Evolutionary conservation across 805 yeast genomes (phyloP).

Genomic region (Myxozyma lipomycoides): DNA sequence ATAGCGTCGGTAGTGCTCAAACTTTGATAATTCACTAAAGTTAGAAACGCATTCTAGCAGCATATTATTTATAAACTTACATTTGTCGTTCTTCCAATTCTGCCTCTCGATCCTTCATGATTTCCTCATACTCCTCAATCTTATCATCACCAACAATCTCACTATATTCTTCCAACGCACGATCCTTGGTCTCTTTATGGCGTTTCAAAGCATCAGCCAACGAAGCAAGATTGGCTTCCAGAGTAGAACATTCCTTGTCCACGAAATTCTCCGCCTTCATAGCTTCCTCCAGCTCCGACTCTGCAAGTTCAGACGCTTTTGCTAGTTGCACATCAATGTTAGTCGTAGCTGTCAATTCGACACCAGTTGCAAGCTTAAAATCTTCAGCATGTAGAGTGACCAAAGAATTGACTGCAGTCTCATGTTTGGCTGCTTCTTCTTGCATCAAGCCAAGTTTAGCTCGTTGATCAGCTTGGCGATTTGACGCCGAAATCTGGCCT

Average conservation of each 20-base stretch:
- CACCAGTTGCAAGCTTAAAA: slow-evolving; percentile 30
- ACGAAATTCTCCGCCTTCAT: slow-evolving; percentile 8
- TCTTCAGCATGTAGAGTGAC: slow-evolving; percentile 30
- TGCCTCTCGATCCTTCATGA: slow-evolving; percentile 54
- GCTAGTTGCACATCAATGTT: slow-evolving; percentile 22
- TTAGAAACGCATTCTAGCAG: no score
- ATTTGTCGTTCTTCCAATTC: slow-evolving; percentile 45
- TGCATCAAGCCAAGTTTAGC: slow-evolving; percentile 50
- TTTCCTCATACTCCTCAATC: slow-evolving; percentile 50
- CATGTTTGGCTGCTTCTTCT: slow-evolving; percentile 41
- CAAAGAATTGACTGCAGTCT: slow-evolving; percentile 35
- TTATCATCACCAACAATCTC: slow-evolving; percentile 39
- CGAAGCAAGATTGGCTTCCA: slow-evolving; percentile 20
- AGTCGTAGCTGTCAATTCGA: slow-evolving; percentile 23
- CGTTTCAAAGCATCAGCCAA: slow-evolving; percentile 1
- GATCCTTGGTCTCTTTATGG: slow-evolving; percentile 17
- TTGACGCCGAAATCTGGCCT: slow-evolving; percentile 48
- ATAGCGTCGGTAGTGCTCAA: neutral
- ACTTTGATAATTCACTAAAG: neutral
- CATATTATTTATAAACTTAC: no score
- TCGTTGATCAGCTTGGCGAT: slow-evolving; percentile 54
- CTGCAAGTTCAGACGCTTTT: slow-evolving; percentile 28
- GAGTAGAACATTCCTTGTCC: slow-evolving; percentile 27
- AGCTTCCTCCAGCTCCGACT: slow-evolving; percentile 27
- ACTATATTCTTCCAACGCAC: slow-evolving; percentile 18